Evolutionary conservation across 1,284 basidiomycete genomes (phyloP), one percentile per base, ranked within the genome.

Genomic region (Cutaneotrichosporon sp.): DNA sequence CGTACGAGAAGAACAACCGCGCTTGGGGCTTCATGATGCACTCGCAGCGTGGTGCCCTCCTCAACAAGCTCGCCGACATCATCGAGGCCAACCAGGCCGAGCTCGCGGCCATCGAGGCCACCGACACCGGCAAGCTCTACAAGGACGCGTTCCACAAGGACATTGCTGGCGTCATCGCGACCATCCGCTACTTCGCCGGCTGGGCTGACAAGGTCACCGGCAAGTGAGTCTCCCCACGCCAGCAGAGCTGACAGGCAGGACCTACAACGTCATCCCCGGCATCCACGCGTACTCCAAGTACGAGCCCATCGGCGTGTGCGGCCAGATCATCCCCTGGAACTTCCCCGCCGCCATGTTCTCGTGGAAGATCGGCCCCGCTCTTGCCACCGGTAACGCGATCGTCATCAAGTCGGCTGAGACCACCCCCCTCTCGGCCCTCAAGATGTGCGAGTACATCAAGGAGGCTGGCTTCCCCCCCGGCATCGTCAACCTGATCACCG

Each of bases 401-500:
- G 59, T 72, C 34, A 57, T 72, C 58, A 70, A 72, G 66, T 61
- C 60, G 9, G 69, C 91, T 42, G 92, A 95, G 79, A 80, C 91
- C 59, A 94, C 92, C 1, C 92, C 93, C 13, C 83, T 95, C 45
- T 91, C 91, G 22, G 91, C 91, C 18, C 83, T 93, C 51, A 84
- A 80, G 14, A 42, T 60, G 13, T 52, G 36, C 56, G 53, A 90
- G 75, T 84, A 92, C 53, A 81, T 90, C 70, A 86, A 83, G 65
- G 88, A 93, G 77, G 90, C 89, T 49, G 91, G 90, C 45, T 93
- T 93, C 78, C 93, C 93, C 7, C 87, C 90, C 11, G 92, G 93
- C 59, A 91, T 93, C 24, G 75, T 95, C 69, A 95, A 95, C 80
- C 89, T 91, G 29, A 83, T 92, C 25, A 88, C 88, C 8, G 91